A percentile compares a stretch with the other conserved stretches of the same genome.
These are phyloP conservation scores for Sclerotinia glacialis DNA, from an alignment of 2,329 filamentous ascomycete genomes.

Conservation along the genomic window DNA sequence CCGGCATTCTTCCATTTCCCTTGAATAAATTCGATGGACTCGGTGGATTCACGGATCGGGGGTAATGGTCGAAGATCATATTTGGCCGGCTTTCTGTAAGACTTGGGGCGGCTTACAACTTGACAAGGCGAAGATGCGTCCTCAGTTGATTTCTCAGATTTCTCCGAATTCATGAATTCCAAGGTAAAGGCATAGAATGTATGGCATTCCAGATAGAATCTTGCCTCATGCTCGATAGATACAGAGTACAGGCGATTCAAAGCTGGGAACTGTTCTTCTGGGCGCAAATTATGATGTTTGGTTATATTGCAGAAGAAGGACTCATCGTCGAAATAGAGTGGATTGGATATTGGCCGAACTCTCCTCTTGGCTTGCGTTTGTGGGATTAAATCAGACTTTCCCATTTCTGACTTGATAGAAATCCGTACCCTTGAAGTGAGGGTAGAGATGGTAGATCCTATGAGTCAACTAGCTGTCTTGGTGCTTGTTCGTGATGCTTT, in stretches of 20 bases:
- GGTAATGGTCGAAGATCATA: constrained; percentile 7
- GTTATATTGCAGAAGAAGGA: constrained; percentile 13
- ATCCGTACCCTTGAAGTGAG: background rate
- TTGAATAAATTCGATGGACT: background rate
- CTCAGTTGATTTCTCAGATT: background rate
- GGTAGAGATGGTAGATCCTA: background rate
- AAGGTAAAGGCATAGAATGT: constrained; percentile 14
- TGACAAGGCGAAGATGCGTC: background rate
- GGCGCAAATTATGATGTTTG: background rate
- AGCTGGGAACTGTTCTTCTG: background rate
- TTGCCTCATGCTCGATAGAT: constrained; percentile 10
- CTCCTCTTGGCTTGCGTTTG: constrained; percentile 2
- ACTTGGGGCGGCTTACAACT: background rate
- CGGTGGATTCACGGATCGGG: background rate
- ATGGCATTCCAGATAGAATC: constrained; percentile 8
- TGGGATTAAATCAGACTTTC: constrained; percentile 8
- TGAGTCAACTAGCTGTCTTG: background rate
- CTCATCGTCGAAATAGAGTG: constrained; percentile 6
- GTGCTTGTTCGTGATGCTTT: background rate
- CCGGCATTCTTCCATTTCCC: background rate
- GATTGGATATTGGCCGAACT: constrained; percentile 19
- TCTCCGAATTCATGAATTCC: background rate
- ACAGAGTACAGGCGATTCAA: background rate
- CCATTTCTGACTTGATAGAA: background rate
- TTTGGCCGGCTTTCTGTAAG: constrained; percentile 12